phyloP scores from a whole-genome alignment of 2,329 filamentous ascomycete species.

The Phialocephala subalpina region DNA sequence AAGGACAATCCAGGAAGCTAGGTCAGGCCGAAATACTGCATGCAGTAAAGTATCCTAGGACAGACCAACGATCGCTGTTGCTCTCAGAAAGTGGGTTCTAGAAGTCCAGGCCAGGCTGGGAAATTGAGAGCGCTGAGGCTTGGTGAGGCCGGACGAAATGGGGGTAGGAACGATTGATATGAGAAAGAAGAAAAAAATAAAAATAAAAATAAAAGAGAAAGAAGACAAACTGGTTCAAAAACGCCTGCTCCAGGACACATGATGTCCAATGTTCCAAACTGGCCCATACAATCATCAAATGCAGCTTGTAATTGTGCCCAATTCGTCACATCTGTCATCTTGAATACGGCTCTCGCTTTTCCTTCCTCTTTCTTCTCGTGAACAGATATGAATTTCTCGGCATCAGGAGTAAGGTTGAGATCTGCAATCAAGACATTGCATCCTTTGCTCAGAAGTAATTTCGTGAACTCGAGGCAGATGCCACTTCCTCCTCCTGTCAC shows the following conservation, averaged over 20 bases:
- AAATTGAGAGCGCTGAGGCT: background rate
- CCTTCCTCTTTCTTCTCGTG: background rate
- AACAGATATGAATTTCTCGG: conserved; percentile 45
- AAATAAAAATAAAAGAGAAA: conserved; percentile 9
- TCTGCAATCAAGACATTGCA: conserved; percentile 57
- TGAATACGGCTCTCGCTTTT: conserved; percentile 47
- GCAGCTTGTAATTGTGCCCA: conserved; percentile 49
- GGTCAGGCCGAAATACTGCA: too few relatives aligned
- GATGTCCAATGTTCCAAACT: conserved; percentile 47
- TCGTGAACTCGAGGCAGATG: conserved; percentile 53
- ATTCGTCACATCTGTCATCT: conserved; percentile 53
- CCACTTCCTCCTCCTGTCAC: conserved; percentile 46
- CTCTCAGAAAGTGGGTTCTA: too few relatives aligned
- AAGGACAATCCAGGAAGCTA: too few relatives aligned
- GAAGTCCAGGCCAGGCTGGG: too few relatives aligned
- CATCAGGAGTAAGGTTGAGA: conserved; percentile 44
- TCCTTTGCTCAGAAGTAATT: conserved; percentile 48
- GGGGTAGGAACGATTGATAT: background rate
- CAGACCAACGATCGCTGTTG: too few relatives aligned
- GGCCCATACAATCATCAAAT: conserved; percentile 44
- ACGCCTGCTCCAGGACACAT: conserved; percentile 56
- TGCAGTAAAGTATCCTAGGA: too few relatives aligned
- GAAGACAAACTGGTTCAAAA: conserved; percentile 54
- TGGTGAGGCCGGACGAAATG: too few relatives aligned
- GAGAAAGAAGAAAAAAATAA: background rate